phyloP scores from a whole-genome alignment of 2,329 filamentous ascomycete genomes.

The Hypoxylon sp. region DNA sequence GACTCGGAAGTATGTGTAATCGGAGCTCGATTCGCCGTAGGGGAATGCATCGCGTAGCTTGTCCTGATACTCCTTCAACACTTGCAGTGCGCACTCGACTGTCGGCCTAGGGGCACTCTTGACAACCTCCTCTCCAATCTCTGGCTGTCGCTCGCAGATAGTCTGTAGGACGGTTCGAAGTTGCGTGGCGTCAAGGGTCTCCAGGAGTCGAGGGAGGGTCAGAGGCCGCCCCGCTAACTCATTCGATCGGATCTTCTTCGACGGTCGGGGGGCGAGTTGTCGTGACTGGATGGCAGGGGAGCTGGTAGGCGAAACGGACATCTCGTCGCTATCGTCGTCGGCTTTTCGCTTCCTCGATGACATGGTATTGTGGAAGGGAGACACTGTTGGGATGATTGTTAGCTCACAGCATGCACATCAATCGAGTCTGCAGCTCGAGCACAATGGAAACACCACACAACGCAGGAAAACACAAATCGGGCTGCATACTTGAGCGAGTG shows the following conservation, averaged over 20 bases:
- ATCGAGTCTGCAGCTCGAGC: slow-evolving; percentile 24
- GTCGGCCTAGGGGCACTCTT: slow-evolving; percentile 89
- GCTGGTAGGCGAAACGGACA: slow-evolving; percentile 88
- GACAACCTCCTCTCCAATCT: slow-evolving; percentile 87
- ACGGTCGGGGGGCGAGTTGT: slow-evolving; percentile 72
- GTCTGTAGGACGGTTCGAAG: slow-evolving; percentile 89
- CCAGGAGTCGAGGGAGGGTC: slow-evolving; percentile 80
- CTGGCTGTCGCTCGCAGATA: slow-evolving; percentile 90
- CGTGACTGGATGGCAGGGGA: slow-evolving; percentile 83
- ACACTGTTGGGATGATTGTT: slow-evolving; percentile 54
- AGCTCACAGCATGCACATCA: slow-evolving; percentile 18
- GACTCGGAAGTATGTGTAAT: slow-evolving; percentile 96
- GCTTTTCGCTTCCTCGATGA: slow-evolving; percentile 85
- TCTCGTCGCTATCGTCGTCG: slow-evolving; percentile 85
- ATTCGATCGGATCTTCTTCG: slow-evolving; percentile 74
- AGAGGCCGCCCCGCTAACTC: slow-evolving; percentile 75
- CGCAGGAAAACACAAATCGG: slow-evolving; percentile 9
- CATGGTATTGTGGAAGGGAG: slow-evolving; percentile 70
- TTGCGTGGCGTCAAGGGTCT: slow-evolving; percentile 89
- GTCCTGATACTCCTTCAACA: slow-evolving; percentile 86
- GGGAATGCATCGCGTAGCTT: slow-evolving; percentile 85
- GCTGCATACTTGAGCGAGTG: slow-evolving; percentile 68
- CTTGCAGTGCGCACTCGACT: slow-evolving; percentile 82
- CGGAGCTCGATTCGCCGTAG: slow-evolving; percentile 85
- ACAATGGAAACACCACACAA: slow-evolving; percentile 20